Conservation (phyloP, 2,329 filamentous ascomycete genomes). For the Penicillium fuscoglaucum region DNA sequence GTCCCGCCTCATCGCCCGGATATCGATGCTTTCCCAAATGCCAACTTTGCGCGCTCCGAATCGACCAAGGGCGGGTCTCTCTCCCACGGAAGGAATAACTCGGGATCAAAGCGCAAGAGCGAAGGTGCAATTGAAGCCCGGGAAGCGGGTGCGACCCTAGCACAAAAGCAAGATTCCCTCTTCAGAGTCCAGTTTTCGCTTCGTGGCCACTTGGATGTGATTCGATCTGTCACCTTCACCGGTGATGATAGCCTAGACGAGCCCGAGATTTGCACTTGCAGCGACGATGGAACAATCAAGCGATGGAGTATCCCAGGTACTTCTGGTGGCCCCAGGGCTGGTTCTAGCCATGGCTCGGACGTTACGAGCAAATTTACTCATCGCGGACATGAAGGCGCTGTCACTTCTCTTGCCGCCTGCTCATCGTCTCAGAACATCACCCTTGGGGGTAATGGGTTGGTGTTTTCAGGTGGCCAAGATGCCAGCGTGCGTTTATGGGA, state of each 20-base stretch:
- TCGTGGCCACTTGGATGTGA: slow-evolving; percentile 87
- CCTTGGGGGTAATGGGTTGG: slow-evolving; percentile 94
- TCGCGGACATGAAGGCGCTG: slow-evolving; percentile 85
- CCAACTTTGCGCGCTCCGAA: slow-evolving; percentile 74
- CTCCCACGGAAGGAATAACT: slow-evolving; percentile 77
- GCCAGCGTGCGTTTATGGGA: slow-evolving; percentile 94
- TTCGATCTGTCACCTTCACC: slow-evolving; percentile 93
- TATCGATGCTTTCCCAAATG: slow-evolving; percentile 81
- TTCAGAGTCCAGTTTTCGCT: slow-evolving; percentile 94
- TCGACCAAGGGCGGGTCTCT: slow-evolving; percentile 66
- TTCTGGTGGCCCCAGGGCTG: slow-evolving; percentile 63
- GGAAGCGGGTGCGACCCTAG: slow-evolving; percentile 42
- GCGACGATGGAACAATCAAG: slow-evolving; percentile 94
- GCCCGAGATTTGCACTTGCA: slow-evolving; percentile 93
- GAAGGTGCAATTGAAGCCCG: slow-evolving; percentile 65
- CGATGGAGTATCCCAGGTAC: slow-evolving; percentile 90
- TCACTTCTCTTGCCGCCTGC: slow-evolving; percentile 83
- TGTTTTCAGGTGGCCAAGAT: slow-evolving; percentile 96
- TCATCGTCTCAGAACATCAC: slow-evolving; percentile 85
- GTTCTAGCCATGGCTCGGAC: slow-evolving; percentile 75
- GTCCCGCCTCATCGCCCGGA: slow-evolving; percentile 69
- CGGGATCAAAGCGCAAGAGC: slow-evolving; percentile 66
- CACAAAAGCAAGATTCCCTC: slow-evolving; percentile 65
- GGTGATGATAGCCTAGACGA: slow-evolving; percentile 89
- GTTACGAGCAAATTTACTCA: slow-evolving; percentile 94